These are phyloP conservation scores for Lachancea waltii DNA, from an alignment of 805 yeast genomes.

Conservation along the genomic window DNA sequence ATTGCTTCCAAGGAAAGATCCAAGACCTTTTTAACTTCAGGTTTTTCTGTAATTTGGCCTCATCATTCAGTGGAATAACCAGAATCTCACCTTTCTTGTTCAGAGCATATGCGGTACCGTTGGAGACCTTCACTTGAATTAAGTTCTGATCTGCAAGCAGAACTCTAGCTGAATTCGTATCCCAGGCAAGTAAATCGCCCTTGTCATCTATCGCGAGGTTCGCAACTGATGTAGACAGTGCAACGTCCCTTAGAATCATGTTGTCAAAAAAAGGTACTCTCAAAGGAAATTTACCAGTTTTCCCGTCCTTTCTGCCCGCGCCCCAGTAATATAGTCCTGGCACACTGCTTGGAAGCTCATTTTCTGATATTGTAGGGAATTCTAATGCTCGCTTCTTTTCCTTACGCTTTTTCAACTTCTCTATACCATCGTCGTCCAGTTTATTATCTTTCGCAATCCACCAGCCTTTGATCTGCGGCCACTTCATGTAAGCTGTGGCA, in stretches of 20 bases:
- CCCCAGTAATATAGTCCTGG: constrained; percentile 68
- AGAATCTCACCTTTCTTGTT: constrained; percentile 33
- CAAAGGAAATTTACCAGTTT: constrained; percentile 42
- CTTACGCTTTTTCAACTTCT: constrained; percentile 18
- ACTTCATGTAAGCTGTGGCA: constrained; percentile 34
- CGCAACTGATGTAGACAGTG: constrained; percentile 32
- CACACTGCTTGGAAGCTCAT: constrained; percentile 34
- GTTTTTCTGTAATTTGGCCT: constrained; percentile 1
- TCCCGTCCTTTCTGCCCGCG: constrained; percentile 26
- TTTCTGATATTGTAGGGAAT: constrained; percentile 27
- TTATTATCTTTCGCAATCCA: constrained; percentile 20
- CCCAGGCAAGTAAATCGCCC: constrained; percentile 76
- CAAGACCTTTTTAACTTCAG: constrained; percentile 15
- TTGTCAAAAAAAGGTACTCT: constrained; percentile 62
- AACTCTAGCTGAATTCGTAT: constrained; percentile 25
- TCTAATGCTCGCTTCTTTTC: constrained; percentile 15
- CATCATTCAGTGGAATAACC: constrained; percentile 29
- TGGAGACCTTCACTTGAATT: constrained; percentile 42
- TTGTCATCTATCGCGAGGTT: constrained; percentile 55
- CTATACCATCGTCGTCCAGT: constrained; percentile 21
- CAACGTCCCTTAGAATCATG: constrained; percentile 49
- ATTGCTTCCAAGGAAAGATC: constrained; percentile 23
- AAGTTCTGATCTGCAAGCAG: constrained; percentile 45
- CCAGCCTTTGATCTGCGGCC: constrained; percentile 32
- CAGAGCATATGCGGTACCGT: constrained; percentile 46